Percentiles rank a stretch among this genome's conserved stretches.
These are phyloP conservation scores for Globisporangium nodosum DNA, from an alignment of 352 stramenopile species.

Conservation along the genomic window DNA sequence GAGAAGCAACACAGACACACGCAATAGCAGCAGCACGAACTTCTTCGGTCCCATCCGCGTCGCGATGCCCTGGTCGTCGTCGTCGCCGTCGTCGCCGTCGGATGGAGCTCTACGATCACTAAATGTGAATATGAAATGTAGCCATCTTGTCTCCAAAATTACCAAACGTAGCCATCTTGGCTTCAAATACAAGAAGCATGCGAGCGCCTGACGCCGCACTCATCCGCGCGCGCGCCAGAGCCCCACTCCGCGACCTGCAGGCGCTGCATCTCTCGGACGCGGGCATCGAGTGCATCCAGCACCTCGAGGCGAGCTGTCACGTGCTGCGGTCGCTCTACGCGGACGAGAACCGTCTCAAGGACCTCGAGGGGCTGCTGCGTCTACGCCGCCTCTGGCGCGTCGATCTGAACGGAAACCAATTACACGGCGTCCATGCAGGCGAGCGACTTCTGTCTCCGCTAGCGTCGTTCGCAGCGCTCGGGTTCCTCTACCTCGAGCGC, in stretches of 20 bases:
- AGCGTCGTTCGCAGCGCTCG: constrained; percentile 39
- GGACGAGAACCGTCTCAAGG: constrained; percentile 39
- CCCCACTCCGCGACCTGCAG: constrained; percentile 33
- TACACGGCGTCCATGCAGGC: constrained; percentile 20
- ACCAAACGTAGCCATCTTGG: no score
- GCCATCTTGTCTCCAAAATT: not conserved
- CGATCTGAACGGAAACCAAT: constrained; percentile 44
- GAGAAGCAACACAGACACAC: not conserved
- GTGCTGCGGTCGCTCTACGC: constrained; percentile 47
- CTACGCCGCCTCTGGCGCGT: constrained; percentile 46
- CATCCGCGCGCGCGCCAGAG: constrained; percentile 48
- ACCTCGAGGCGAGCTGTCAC: constrained; percentile 34
- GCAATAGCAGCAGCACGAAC: constrained; percentile 4
- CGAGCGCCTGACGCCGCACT: constrained; percentile 34
- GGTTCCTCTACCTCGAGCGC: constrained; percentile 49
- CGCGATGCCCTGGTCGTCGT: not conserved
- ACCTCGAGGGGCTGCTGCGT: constrained; percentile 29
- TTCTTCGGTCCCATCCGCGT: constrained; percentile 42
- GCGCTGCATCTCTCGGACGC: constrained; percentile 49
- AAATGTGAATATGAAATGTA: no score
- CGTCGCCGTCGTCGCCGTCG: no score
- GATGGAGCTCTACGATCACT: no score
- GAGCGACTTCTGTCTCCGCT: constrained; percentile 16
- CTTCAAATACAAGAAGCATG: constrained; percentile 17
- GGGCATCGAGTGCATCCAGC: constrained; percentile 40